Conservation (phyloP, 306 rosid species). For the Prunus padus region DNA sequence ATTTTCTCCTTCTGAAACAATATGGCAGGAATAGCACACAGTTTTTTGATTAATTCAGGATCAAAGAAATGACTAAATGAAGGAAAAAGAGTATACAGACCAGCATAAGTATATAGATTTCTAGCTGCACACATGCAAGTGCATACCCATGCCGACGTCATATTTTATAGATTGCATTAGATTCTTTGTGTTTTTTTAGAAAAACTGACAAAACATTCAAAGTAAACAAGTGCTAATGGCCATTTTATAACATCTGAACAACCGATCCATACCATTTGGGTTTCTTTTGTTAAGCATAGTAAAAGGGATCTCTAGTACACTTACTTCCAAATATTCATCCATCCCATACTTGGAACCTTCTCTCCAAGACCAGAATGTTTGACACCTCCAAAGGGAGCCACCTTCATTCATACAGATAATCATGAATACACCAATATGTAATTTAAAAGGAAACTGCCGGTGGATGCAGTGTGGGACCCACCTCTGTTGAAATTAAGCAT, state of each 20-base stretch:
- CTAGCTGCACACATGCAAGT: too few species aligned
- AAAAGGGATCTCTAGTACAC: not conserved
- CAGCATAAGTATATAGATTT: too few species aligned
- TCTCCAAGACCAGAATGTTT: conserved; percentile 97
- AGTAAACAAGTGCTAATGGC: not conserved
- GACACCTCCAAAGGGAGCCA: conserved; percentile 97
- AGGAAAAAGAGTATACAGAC: too few species aligned
- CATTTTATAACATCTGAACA: not conserved
- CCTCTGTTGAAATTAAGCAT: conserved; percentile 95
- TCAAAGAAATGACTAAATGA: too few species aligned
- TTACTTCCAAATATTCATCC: conserved; percentile 94
- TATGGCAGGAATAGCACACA: too few species aligned
- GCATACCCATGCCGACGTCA: too few species aligned
- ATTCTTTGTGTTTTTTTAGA: too few species aligned
- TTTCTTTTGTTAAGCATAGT: not conserved
- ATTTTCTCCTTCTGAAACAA: too few species aligned
- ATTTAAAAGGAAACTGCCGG: not conserved
- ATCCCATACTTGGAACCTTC: conserved; percentile 98
- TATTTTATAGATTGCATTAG: too few species aligned
- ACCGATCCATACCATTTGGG: not conserved
- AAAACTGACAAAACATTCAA: too few species aligned
- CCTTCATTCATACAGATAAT: conserved; percentile 45
- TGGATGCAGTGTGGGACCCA: conserved; percentile 32
- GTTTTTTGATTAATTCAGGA: too few species aligned
- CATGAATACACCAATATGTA: conserved; percentile 6